Percentiles rank a stretch among this genome's conserved stretches.
Evolutionary conservation across 495 filamentous ascomycete species (phyloP).

Genomic region (Penicillium daleae): DNA sequence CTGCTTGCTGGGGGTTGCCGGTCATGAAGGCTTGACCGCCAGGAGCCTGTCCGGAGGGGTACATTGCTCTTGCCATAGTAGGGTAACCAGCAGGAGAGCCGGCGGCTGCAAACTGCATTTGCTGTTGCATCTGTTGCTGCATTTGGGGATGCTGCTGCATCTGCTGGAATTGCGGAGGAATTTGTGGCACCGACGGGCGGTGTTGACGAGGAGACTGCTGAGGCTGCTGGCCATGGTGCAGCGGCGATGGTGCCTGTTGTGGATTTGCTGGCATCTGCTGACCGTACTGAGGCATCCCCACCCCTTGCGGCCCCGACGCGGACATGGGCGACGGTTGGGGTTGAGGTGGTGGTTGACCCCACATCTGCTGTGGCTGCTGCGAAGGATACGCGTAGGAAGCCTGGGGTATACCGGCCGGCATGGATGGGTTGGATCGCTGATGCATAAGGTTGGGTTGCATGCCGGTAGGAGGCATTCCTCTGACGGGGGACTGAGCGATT

Average conservation of each 20-base stretch:
- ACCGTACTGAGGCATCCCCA: conserved; percentile 50
- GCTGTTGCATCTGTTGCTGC: conserved; percentile 56
- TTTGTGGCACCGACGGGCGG: conserved; percentile 45
- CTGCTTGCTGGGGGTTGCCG: conserved; percentile 43
- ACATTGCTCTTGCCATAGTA: conserved; percentile 46
- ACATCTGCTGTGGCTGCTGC: conserved; percentile 52
- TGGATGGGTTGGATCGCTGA: conserved; percentile 46
- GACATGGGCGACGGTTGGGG: conserved; percentile 56
- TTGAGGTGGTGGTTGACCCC: conserved; percentile 59
- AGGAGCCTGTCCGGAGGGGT: conserved; percentile 44
- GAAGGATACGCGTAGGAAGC: conserved; percentile 51
- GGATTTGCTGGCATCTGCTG: conserved; percentile 42
- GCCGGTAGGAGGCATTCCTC: conserved; percentile 43
- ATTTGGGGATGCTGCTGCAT: conserved; percentile 58
- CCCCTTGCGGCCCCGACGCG: conserved; percentile 44
- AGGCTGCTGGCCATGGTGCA: conserved; percentile 47
- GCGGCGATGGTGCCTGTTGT: conserved; percentile 49
- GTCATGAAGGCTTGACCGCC: conserved; percentile 47
- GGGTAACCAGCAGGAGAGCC: conserved; percentile 42
- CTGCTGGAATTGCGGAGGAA: conserved; percentile 47
- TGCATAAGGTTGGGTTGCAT: conserved; percentile 53
- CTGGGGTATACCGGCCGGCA: conserved; percentile 45
- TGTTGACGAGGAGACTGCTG: conserved; percentile 55
- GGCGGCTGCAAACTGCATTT: conserved; percentile 42
- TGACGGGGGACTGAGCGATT: conserved; percentile 49